These are phyloP conservation scores for Hypoxylon subgilvum DNA, from an alignment of 495 filamentous ascomycete genomes.

Conservation along the genomic window DNA sequence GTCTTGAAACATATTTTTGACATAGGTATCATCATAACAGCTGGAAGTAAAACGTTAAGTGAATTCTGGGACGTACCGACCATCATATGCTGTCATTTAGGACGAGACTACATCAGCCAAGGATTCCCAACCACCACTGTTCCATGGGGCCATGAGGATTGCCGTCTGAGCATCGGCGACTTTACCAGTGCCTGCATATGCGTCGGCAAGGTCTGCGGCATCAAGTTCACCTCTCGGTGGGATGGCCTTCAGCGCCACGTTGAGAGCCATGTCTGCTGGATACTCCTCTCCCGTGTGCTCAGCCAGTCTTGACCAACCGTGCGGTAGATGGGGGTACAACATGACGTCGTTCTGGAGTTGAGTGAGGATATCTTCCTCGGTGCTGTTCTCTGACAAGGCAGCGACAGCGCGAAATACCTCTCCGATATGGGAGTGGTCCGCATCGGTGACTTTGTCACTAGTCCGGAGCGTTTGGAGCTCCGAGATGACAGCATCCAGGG, in stretches of 20 bases:
- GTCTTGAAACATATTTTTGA: constrained; percentile 46
- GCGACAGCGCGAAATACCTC: constrained; percentile 54
- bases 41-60: not conserved
- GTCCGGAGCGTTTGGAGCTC: constrained; percentile 76
- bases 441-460: constrained; percentile 55
- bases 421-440: constrained; percentile 55
- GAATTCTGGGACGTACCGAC: constrained; percentile 16
- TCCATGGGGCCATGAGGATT: constrained; percentile 84
- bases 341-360: constrained; percentile 76
- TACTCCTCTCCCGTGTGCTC: constrained; percentile 56
- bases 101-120: constrained; percentile 42
- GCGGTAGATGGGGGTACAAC: constrained; percentile 73
- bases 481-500: constrained; percentile 76
- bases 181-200: constrained; percentile 77
- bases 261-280: constrained; percentile 79
- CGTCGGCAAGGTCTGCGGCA: constrained; percentile 70
- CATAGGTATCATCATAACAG: constrained; percentile 41
- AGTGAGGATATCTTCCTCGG: constrained; percentile 46
- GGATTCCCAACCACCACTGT: constrained; percentile 64
- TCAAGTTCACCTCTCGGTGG: constrained; percentile 72
- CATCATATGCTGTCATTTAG: constrained; percentile 10
- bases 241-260: constrained; percentile 72
- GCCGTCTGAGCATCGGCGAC: constrained; percentile 75
- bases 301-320: constrained; percentile 78
- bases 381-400: constrained; percentile 40